phyloP scores from a whole-genome alignment of 495 filamentous ascomycete species.

The Penicillium arizonense region DNA sequence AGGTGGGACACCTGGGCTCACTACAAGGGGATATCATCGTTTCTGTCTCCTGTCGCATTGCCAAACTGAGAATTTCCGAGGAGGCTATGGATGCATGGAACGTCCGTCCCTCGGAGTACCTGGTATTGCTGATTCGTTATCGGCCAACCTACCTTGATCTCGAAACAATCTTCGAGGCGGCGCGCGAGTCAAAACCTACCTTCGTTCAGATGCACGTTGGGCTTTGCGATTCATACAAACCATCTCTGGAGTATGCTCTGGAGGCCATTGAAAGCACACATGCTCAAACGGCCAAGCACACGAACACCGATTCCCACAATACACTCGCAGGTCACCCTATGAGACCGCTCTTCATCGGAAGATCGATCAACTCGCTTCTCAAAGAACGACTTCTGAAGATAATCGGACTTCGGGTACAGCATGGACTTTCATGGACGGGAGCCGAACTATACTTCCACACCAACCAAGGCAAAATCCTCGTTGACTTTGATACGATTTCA shows the following conservation, averaged over 20 bases:
- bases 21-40: constrained; percentile 58
- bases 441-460: constrained; percentile 61
- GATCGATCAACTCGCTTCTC: constrained; percentile 68
- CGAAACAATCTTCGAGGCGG: constrained; percentile 40
- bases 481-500: constrained; percentile 1
- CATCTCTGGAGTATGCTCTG: constrained; percentile 38
- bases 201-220: constrained; percentile 43
- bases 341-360: constrained; percentile 65
- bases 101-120: constrained; percentile 62
- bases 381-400: constrained; percentile 65
- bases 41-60: constrained; percentile 59
- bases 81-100: constrained; percentile 80
- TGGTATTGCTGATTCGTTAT: constrained; percentile 77
- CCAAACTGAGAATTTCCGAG: constrained; percentile 71
- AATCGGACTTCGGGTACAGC: constrained; percentile 54
- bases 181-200: neutral
- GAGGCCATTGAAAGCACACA: constrained; percentile 43
- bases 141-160: constrained; percentile 54
- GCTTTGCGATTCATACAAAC: constrained; percentile 49
- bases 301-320: neutral
- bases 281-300: constrained; percentile 2
- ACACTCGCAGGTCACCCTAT: constrained; percentile 20
- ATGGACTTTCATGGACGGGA: constrained; percentile 62
- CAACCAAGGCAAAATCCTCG: constrained; percentile 32
- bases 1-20: constrained; percentile 61